Conservation (phyloP, 225 moss, liverwort and hornwort species). For the Antitrichia curtipendula region DNA sequence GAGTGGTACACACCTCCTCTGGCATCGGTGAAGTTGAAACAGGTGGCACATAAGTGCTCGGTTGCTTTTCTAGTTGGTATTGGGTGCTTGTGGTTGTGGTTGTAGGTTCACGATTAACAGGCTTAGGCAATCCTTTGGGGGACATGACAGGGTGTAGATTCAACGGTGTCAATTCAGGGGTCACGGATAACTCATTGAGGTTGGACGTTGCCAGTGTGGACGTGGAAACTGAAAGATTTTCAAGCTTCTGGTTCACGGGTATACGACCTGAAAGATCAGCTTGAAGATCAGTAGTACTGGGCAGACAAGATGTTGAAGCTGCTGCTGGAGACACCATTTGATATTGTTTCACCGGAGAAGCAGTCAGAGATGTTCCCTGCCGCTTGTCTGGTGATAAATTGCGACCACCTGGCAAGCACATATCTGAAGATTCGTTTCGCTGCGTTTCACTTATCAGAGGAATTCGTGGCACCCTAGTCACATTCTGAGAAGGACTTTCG, state of each 20-base stretch:
- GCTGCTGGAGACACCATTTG: background rate
- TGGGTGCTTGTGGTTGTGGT: constrained; percentile 14
- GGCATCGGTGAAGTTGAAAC: background rate
- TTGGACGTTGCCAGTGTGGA: background rate
- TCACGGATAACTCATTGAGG: background rate
- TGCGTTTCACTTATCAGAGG: background rate
- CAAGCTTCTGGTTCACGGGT: background rate
- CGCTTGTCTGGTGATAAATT: background rate
- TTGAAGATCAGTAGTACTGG: background rate
- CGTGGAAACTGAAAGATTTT: background rate
- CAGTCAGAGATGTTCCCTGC: background rate
- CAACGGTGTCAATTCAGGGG: background rate
- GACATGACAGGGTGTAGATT: background rate
- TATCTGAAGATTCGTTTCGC: background rate
- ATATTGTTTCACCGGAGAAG: background rate
- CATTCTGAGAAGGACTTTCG: constrained; percentile 2
- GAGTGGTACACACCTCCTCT: background rate
- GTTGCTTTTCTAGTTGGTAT: constrained; percentile 3
- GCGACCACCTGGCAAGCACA: background rate
- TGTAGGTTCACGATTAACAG: background rate
- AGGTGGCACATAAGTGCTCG: background rate
- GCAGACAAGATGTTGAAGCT: background rate
- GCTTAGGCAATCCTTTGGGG: background rate
- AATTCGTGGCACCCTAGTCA: background rate
- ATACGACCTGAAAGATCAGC: background rate